Conservation (phyloP, 2,329 filamentous ascomycete genomes). For the Cercospora sp. region DNA sequence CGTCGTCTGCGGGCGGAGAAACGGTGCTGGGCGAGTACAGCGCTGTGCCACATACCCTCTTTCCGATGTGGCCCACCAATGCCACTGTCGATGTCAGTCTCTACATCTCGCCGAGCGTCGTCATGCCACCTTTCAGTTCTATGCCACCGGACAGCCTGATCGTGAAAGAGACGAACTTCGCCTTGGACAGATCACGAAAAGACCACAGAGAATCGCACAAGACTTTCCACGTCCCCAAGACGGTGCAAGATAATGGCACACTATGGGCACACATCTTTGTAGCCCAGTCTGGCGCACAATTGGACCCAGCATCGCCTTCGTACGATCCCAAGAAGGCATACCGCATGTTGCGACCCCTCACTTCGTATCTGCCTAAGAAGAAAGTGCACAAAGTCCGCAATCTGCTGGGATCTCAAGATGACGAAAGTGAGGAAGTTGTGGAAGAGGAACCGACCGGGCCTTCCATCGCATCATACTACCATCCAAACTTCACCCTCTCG, state of each 20-base stretch:
- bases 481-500: constrained; percentile 89
- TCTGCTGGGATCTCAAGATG: constrained; percentile 60
- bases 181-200: constrained; percentile 55
- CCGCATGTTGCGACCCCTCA: constrained; percentile 81
- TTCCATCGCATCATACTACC: constrained; percentile 83
- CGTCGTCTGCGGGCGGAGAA: constrained; percentile 24
- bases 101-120: constrained; percentile 76
- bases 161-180: constrained; percentile 75
- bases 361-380: constrained; percentile 88
- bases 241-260: constrained; percentile 88
- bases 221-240: constrained; percentile 71
- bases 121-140: constrained; percentile 66
- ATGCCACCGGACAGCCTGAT: constrained; percentile 69
- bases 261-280: constrained; percentile 95
- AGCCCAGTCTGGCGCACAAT: constrained; percentile 69
- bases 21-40: constrained; percentile 57
- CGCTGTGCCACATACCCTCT: constrained; percentile 67
- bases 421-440: constrained; percentile 49
- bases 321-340: constrained; percentile 78
- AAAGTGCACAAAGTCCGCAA: constrained; percentile 86
- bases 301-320: constrained; percentile 71
- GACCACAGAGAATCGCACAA: constrained; percentile 78
- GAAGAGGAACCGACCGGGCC: constrained; percentile 59
- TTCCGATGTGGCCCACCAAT: constrained; percentile 84
- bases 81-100: constrained; percentile 79